Conservation (phyloP, 2,329 filamentous ascomycete species). For the Sclerotinia nivalis region DNA sequence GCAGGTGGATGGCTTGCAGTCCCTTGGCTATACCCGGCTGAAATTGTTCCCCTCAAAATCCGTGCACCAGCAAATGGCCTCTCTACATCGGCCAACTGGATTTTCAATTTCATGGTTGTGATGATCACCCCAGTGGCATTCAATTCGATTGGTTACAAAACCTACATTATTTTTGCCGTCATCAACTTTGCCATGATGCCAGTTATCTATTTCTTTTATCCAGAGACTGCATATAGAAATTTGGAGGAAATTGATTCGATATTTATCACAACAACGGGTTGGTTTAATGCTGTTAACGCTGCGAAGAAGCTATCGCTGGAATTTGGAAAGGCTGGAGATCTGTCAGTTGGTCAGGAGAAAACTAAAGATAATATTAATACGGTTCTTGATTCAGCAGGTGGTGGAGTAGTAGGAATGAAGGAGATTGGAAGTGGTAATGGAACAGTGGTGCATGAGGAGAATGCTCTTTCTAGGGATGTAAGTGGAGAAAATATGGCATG, state of each 20-base stretch:
- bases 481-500: background rate
- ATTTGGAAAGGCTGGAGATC: slow-evolving; percentile 16
- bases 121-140: slow-evolving; percentile 44
- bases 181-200: slow-evolving; percentile 48
- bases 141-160: slow-evolving; percentile 58
- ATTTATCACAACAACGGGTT: background rate
- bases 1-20: slow-evolving; percentile 50
- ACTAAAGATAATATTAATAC: background rate
- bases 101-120: slow-evolving; percentile 53
- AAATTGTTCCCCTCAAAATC: slow-evolving; percentile 54
- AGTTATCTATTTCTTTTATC: slow-evolving; percentile 50
- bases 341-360: slow-evolving; percentile 12
- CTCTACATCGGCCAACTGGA: slow-evolving; percentile 45
- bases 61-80: slow-evolving; percentile 60
- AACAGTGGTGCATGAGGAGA: slow-evolving; percentile 6
- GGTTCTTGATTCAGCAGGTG: background rate
- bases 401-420: background rate
- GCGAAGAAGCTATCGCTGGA: slow-evolving; percentile 1
- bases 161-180: slow-evolving; percentile 56
- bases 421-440: background rate
- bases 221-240: slow-evolving; percentile 47
- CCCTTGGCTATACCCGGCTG: slow-evolving; percentile 54
- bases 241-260: slow-evolving; percentile 23
- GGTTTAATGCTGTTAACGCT: slow-evolving; percentile 9
- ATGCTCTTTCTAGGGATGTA: background rate